Evolutionary conservation across 2,329 filamentous ascomycete species (phyloP), one percentile per base, ranked within the genome.

Genomic region (Colletotrichum chrysophilum): DNA sequence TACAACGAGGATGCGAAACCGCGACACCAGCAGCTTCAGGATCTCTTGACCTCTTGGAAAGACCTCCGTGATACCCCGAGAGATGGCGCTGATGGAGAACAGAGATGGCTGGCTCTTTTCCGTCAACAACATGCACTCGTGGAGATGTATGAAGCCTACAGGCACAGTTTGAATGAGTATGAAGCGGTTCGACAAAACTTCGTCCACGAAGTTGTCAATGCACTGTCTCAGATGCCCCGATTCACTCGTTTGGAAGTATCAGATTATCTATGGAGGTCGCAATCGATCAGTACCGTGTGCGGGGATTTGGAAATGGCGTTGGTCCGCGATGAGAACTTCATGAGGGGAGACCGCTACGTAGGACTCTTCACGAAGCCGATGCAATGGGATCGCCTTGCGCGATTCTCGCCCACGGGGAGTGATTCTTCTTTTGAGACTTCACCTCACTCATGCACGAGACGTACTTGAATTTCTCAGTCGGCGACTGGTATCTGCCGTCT

Each of bases 311-410:
- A 8, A 8, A 1, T 0, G 38, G 43, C 43, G 10, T 24, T 52
- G 43, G n/a, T 0, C 0, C 0, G 3, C 43, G 43, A 52, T 21
- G n/a, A 52, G n/a, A 52, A 52, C 43, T 0, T 52, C 10, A 52
- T 52, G 43, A 21, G 0, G n/a, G 43, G 43, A 13, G 43, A 52
- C 10, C 1, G 0, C 43, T 52, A 13, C 0, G 0, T 0, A 21
- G 6, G n/a, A 52, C n/a, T 52, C 10, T 52, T 52, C 43, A 52
- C 43, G 43, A 52, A 52, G n/a, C 43, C 43, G n/a, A 52, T 52
- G 43, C 43, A 52, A 13, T 52, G 43, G 43, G 43, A 52, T 52
- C 43, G n/a, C n/a, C 43, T 52, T 52, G n/a, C 43, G 10, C n/a
- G 0, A 52, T 1, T 52, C 43, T 52, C 43, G 0, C 12, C 0